A percentile compares a stretch with the other conserved stretches of the same genome.
Evolutionary conservation across 73 alveolate species (phyloP).

Genomic region (Breviolum minutum): DNA sequence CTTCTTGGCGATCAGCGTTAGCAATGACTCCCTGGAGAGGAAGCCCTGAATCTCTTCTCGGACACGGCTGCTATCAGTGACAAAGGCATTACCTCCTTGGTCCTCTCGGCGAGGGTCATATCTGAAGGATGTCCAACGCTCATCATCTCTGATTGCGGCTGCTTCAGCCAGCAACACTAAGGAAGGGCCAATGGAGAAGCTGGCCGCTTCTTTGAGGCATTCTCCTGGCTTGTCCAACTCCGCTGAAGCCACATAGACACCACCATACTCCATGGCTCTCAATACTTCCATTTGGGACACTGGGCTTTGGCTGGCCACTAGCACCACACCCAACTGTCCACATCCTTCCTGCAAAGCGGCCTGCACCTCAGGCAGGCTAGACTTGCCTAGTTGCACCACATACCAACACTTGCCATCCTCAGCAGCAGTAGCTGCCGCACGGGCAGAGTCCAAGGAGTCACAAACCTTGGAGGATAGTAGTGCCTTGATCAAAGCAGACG

Average conservation of each 20-base stretch:
- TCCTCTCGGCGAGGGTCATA: conserved; percentile 91
- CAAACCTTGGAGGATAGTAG: conserved; percentile 76
- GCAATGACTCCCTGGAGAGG: conserved; percentile 78
- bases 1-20: conserved; percentile 94
- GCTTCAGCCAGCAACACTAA: conserved; percentile 62
- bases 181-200: conserved; percentile 69
- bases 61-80: conserved; percentile 75
- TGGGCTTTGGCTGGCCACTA: conserved; percentile 86
- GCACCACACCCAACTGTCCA: conserved; percentile 69
- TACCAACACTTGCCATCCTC: conserved; percentile 84
- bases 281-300: conserved; percentile 85
- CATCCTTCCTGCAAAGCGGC: conserved; percentile 80
- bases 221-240: conserved; percentile 85
- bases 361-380: conserved; percentile 77
- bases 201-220: conserved; percentile 80
- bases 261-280: conserved; percentile 95
- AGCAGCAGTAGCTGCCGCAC: conserved; percentile 57
- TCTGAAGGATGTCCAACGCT: conserved; percentile 89
- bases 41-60: conserved; percentile 88
- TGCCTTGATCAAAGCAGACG: conserved; percentile 14
- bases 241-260: conserved; percentile 78
- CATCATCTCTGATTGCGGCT: conserved; percentile 65
- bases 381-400: conserved; percentile 67
- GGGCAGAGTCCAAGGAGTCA: conserved; percentile 54
- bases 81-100: conserved; percentile 54